Conservation (phyloP, 495 filamentous ascomycete genomes). For the Monascus purpureus region DNA sequence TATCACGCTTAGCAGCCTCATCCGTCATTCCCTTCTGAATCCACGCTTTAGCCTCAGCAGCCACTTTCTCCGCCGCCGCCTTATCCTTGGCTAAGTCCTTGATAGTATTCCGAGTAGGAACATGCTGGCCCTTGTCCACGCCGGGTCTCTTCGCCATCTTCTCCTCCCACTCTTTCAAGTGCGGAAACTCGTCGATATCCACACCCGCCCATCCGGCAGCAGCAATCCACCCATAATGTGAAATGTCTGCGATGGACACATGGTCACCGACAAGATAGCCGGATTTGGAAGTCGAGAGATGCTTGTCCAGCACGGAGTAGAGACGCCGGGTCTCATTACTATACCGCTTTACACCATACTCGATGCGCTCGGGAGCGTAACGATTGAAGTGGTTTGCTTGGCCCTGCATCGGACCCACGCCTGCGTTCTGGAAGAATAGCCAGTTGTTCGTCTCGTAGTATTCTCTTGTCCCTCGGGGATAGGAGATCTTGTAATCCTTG, state of each 20-base stretch:
- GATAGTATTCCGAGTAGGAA: conserved; percentile 55
- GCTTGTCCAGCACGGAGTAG: conserved; percentile 64
- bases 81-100: conserved; percentile 43
- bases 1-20: too few species aligned
- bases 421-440: conserved; percentile 61
- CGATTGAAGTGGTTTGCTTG: conserved; percentile 84
- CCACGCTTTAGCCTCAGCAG: conserved; percentile 39
- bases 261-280: conserved; percentile 70
- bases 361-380: conserved; percentile 77
- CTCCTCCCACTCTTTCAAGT: conserved; percentile 63
- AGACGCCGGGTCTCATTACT: conserved; percentile 67
- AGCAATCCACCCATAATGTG: conserved; percentile 65
- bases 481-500: conserved; percentile 69
- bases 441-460: conserved; percentile 69
- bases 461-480: conserved; percentile 58
- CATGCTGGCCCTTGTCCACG: conserved; percentile 64
- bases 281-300: conserved; percentile 46
- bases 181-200: conserved; percentile 63
- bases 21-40: conserved; percentile 50
- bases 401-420: conserved; percentile 85
- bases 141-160: conserved; percentile 49
- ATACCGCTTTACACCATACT: conserved; percentile 77
- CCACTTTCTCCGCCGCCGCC: conserved; percentile 37
- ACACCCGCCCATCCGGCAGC: conserved; percentile 56
- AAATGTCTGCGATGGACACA: conserved; percentile 72